Evolutionary conservation across 768 basidiomycete species (phyloP).

Genomic region (Amanita thiersii): DNA sequence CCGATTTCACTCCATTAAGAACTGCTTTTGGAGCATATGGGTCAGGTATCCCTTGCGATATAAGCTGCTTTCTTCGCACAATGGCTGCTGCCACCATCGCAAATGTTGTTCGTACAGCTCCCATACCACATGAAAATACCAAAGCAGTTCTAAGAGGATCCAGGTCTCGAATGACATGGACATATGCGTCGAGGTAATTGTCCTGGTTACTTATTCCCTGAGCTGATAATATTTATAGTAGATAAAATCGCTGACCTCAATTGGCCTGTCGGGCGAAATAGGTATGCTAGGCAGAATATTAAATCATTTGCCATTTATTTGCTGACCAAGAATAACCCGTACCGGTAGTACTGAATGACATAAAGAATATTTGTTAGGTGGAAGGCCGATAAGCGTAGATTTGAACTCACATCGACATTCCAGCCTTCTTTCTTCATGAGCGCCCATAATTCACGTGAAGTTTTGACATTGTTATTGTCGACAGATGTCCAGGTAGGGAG

Average conservation of each 20-base stretch:
- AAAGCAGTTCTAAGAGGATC: conserved; percentile 78
- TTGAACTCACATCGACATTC: conserved; percentile 72
- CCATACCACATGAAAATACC: conserved; percentile 96
- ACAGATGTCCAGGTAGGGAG: conserved; percentile 93
- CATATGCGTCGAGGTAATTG: conserved; percentile 93
- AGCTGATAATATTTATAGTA: too few relatives aligned
- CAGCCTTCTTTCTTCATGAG: conserved; percentile 74
- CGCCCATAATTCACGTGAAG: conserved; percentile 82
- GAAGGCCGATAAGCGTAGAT: conserved; percentile 1
- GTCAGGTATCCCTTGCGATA: conserved; percentile 60
- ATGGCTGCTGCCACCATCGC: conserved; percentile 94
- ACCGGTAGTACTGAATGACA: conserved; percentile 64
- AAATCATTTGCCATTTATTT: not conserved
- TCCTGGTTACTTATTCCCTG: too few relatives aligned
- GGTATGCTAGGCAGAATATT: conserved; percentile 55
- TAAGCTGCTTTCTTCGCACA: conserved; percentile 70
- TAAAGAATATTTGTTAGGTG: conserved; percentile 8
- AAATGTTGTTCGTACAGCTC: conserved; percentile 92
- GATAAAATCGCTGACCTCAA: conserved; percentile 77
- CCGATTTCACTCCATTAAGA: conserved; percentile 1
- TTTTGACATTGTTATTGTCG: conserved; percentile 75
- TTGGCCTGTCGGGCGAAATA: conserved; percentile 87
- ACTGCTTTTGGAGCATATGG: conserved; percentile 53
- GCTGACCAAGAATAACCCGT: conserved; percentile 8
- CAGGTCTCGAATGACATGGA: conserved; percentile 67